A percentile compares a stretch with the other conserved stretches of the same genome.
Conservation (phyloP, 2,329 filamentous ascomycete genomes). For the Penicillium sp. region DNA sequence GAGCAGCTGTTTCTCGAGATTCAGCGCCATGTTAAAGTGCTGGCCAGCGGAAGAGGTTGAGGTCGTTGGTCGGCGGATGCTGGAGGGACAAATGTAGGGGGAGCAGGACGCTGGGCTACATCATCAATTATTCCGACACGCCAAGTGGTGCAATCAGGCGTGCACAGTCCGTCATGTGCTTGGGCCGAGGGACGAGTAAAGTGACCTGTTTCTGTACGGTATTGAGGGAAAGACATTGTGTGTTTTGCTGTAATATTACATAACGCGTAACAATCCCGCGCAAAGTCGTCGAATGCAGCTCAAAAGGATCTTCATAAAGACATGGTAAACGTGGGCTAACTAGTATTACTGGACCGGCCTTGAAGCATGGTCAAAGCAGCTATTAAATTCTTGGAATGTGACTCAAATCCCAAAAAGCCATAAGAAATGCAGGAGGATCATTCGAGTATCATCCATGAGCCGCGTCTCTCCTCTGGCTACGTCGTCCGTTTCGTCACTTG, state of each 20-base stretch:
- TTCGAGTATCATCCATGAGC: not conserved
- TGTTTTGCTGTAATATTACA: conserved; percentile 2
- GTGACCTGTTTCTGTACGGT: conserved; percentile 11
- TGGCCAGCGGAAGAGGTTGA: conserved; percentile 4
- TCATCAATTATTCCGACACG: conserved; percentile 15
- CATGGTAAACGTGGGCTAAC: not conserved
- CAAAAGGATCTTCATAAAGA: not conserved
- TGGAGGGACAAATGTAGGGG: conserved; percentile 7
- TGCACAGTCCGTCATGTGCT: conserved; percentile 17
- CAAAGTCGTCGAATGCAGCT: not conserved
- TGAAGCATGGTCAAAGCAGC: not conserved
- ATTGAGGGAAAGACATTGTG: not conserved
- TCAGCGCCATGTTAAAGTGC: conserved; percentile 49
- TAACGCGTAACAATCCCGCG: not conserved
- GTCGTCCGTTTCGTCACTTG: not conserved
- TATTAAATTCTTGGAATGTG: not conserved
- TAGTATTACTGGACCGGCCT: not conserved
- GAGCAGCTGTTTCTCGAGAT: conserved; percentile 67
- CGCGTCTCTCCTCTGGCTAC: not conserved
- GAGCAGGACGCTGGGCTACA: conserved; percentile 12
- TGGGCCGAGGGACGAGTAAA: conserved; percentile 13
- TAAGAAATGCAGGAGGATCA: too few relatives aligned
- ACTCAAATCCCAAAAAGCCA: too few relatives aligned
- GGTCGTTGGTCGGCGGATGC: conserved; percentile 2
- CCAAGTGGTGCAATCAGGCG: conserved; percentile 19